Percentiles rank a stretch among this genome's conserved stretches.
phyloP scores from a whole-genome alignment of 2,329 filamentous ascomycete genomes.

The Tothia fuscella region DNA sequence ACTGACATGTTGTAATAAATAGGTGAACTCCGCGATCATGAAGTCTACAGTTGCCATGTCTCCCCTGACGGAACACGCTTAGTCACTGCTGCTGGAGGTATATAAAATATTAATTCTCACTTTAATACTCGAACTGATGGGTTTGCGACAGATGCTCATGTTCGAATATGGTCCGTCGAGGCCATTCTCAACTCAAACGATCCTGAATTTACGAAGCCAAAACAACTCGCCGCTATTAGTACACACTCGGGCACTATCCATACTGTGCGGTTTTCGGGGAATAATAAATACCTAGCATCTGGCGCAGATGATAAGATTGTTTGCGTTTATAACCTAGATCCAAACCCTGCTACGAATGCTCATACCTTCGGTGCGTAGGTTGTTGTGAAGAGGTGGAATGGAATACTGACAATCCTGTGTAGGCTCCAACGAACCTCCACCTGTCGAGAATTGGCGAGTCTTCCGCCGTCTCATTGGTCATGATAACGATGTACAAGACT shows the following conservation, averaged over 20 bases:
- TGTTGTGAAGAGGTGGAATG: not conserved
- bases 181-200: slow-evolving; percentile 75
- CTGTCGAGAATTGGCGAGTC: slow-evolving; percentile 97
- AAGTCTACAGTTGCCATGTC: slow-evolving; percentile 96
- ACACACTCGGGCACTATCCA: slow-evolving; percentile 97
- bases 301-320: slow-evolving; percentile 98
- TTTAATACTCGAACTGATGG: slow-evolving; percentile 10
- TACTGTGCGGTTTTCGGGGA: slow-evolving; percentile 91
- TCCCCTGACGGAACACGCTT: slow-evolving; percentile 87
- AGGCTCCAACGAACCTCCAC: slow-evolving; percentile 78
- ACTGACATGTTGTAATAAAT: not conserved
- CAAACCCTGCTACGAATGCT: slow-evolving; percentile 62
- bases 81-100: slow-evolving; percentile 86
- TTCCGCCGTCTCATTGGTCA: slow-evolving; percentile 87
- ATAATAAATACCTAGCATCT: slow-evolving; percentile 88
- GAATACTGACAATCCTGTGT: slow-evolving; percentile 14
- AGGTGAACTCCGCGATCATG: slow-evolving; percentile 93
- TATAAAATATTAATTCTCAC: slow-evolving; percentile 20
- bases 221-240: slow-evolving; percentile 95
- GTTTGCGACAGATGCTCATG: slow-evolving; percentile 63
- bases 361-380: slow-evolving; percentile 60
- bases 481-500: slow-evolving; percentile 95
- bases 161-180: slow-evolving; percentile 95
- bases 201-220: slow-evolving; percentile 60
- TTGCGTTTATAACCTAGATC: slow-evolving; percentile 87